These are phyloP conservation scores for Cordyceps farinosa DNA, from an alignment of 2,329 filamentous ascomycete species.

Conservation along the genomic window DNA sequence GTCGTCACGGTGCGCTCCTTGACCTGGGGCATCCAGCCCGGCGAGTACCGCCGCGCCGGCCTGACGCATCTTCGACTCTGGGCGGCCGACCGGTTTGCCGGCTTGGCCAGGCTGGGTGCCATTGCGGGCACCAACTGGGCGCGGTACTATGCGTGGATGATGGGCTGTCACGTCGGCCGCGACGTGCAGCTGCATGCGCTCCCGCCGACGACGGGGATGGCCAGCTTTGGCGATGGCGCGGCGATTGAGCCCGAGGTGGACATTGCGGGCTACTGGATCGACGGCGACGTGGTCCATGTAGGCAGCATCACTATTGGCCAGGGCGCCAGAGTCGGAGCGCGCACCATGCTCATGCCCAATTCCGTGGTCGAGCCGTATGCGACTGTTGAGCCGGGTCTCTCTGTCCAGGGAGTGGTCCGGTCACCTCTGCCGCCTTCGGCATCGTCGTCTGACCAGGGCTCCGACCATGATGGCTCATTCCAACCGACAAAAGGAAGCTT, in stretches of 20 bases:
- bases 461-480: neutral
- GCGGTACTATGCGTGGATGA: constrained; percentile 20
- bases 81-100: constrained; percentile 21
- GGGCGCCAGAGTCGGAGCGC: constrained; percentile 22
- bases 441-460: neutral
- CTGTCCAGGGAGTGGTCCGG: constrained; percentile 19
- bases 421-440: constrained; percentile 11
- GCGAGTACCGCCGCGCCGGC: constrained; percentile 22
- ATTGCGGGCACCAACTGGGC: constrained; percentile 23
- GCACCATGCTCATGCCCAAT: constrained; percentile 22
- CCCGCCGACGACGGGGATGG: constrained; percentile 21
- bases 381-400: constrained; percentile 19
- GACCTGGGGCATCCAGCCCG: constrained; percentile 20
- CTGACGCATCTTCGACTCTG: constrained; percentile 22
- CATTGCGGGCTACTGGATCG: constrained; percentile 24
- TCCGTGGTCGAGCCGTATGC: constrained; percentile 21
- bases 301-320: constrained; percentile 20
- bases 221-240: constrained; percentile 22
- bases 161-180: constrained; percentile 22
- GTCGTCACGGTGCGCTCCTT: constrained; percentile 16
- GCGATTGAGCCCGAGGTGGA: constrained; percentile 24
- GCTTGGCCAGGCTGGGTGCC: constrained; percentile 11
- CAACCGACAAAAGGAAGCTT: neutral
- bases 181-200: constrained; percentile 23
- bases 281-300: constrained; percentile 23